Evolutionary conservation across 805 yeast species (phyloP).

Genomic region (Candida quercuum): DNA sequence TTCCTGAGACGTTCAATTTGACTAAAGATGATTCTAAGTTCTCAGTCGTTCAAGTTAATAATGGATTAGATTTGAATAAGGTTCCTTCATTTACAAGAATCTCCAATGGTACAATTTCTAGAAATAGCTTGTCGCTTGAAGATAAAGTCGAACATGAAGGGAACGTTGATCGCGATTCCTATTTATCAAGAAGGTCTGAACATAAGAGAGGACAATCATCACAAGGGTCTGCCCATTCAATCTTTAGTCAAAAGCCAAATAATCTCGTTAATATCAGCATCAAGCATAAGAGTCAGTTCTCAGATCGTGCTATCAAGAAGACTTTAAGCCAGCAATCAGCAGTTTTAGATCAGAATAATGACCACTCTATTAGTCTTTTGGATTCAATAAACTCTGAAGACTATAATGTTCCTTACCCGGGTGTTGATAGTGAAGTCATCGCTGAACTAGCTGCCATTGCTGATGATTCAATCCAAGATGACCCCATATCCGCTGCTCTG

Average conservation of each 20-base stretch:
- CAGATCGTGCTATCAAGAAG: no score
- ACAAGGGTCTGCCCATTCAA: constrained; percentile 6
- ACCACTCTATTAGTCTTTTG: constrained; percentile 4
- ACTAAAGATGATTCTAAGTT: no score
- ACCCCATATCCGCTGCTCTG: constrained; percentile 72
- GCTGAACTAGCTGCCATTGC: constrained; percentile 81
- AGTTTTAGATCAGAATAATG: neutral
- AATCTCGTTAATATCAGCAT: constrained; percentile 14
- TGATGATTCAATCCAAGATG: constrained; percentile 61
- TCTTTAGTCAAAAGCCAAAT: constrained; percentile 14
- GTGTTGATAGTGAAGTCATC: constrained; percentile 51
- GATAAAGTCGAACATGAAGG: neutral
- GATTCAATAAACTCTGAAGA: constrained; percentile 15
- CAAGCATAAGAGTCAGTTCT: constrained; percentile 2
- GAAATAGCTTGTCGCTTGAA: neutral
- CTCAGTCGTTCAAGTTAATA: no score
- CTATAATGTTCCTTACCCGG: constrained; percentile 33
- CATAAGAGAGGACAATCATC: neutral
- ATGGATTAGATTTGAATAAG: constrained; percentile 17
- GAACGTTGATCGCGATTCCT: constrained; percentile 13
- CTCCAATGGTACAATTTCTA: constrained; percentile 14
- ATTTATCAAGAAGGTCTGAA: constrained; percentile 19
- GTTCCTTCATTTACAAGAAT: constrained; percentile 19
- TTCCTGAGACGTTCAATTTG: constrained; percentile 8
- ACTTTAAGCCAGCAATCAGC: no score